Conservation (phyloP, 2,329 filamentous ascomycete species). For the Xylaria sp. region DNA sequence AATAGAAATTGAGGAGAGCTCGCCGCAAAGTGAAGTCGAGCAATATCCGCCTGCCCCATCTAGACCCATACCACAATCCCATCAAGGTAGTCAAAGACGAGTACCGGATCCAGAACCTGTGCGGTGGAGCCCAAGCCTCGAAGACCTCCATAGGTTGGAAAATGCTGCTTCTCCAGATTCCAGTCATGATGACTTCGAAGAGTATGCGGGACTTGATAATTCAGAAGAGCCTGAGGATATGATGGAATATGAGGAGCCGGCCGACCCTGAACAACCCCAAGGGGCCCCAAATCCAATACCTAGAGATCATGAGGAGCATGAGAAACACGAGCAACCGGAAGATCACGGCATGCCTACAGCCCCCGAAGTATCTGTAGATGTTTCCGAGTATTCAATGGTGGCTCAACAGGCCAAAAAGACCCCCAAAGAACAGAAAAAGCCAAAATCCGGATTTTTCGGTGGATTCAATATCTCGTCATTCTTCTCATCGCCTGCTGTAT, state of each 20-base stretch:
- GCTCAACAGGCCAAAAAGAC: conserved; percentile 46
- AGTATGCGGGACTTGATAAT: conserved; percentile 22
- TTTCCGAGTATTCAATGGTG: conserved; percentile 60
- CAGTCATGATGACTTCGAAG: conserved; percentile 26
- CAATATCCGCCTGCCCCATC: conserved; percentile 32
- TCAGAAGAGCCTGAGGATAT: conserved; percentile 23
- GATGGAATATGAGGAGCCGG: conserved; percentile 15
- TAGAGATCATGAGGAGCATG: conserved; percentile 16
- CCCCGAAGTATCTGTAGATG: conserved; percentile 35
- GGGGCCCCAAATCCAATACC: conserved; percentile 13
- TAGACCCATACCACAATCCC: conserved; percentile 38
- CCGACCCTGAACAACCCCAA: conserved; percentile 9
- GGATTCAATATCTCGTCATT: conserved; percentile 64
- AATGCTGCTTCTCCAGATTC: conserved; percentile 12
- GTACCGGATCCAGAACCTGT: conserved; percentile 15
- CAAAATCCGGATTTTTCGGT: conserved; percentile 47
- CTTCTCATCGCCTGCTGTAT: conserved; percentile 66
- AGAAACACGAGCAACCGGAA: conserved; percentile 16
- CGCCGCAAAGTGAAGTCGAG: conserved; percentile 43
- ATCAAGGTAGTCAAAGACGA: conserved; percentile 23
- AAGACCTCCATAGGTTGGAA: neutral
- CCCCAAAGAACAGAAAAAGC: conserved; percentile 41
- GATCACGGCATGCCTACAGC: conserved; percentile 10
- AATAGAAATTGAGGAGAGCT: conserved; percentile 50
- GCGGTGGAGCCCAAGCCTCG: conserved; percentile 6